Percentiles rank a stretch among this genome's conserved stretches.
These are phyloP conservation scores for Prunus armeniaca DNA, from an alignment of 306 rosid species.

Conservation along the genomic window DNA sequence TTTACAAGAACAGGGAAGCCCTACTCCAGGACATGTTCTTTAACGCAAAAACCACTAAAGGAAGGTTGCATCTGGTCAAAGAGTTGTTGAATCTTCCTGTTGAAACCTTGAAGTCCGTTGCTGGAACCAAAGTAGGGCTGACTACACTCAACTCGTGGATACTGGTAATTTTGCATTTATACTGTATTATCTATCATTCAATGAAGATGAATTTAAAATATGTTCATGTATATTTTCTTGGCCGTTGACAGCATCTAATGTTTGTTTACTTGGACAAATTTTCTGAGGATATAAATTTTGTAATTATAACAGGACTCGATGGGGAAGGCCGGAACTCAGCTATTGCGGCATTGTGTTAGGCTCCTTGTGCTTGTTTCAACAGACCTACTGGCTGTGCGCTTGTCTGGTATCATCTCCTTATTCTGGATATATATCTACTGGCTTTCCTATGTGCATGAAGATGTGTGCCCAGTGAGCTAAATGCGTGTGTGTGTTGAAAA, in stretches of 20 bases:
- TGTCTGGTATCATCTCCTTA: slow-evolving; percentile 64
- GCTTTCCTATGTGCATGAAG: not conserved
- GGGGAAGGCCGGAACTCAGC: slow-evolving; percentile 99
- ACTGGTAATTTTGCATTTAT: slow-evolving; percentile 52
- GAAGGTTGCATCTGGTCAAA: slow-evolving; percentile 86
- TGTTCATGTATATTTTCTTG: slow-evolving; percentile 14
- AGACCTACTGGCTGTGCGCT: slow-evolving; percentile 85
- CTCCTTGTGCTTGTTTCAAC: slow-evolving; percentile 94
- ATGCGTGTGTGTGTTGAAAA: not conserved
- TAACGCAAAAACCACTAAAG: slow-evolving; percentile 74
- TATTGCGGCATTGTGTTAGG: slow-evolving; percentile 97
- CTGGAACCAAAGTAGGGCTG: slow-evolving; percentile 94
- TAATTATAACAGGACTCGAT: slow-evolving; percentile 69
- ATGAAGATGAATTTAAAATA: not conserved
- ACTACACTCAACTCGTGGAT: slow-evolving; percentile 90
- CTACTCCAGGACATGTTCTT: slow-evolving; percentile 81
- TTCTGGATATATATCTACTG: slow-evolving; percentile 4
- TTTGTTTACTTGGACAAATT: slow-evolving; percentile 18
- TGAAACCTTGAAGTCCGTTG: slow-evolving; percentile 83
- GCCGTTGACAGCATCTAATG: not conserved
- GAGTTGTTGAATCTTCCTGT: slow-evolving; percentile 72
- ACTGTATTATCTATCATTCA: slow-evolving; percentile 11
- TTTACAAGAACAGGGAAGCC: slow-evolving; percentile 61
- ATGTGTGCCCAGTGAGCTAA: not conserved
- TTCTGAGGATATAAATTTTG: slow-evolving; percentile 25